phyloP scores from a whole-genome alignment of 176 grass and related monocot genomes.

The Ensete ventricosum region DNA sequence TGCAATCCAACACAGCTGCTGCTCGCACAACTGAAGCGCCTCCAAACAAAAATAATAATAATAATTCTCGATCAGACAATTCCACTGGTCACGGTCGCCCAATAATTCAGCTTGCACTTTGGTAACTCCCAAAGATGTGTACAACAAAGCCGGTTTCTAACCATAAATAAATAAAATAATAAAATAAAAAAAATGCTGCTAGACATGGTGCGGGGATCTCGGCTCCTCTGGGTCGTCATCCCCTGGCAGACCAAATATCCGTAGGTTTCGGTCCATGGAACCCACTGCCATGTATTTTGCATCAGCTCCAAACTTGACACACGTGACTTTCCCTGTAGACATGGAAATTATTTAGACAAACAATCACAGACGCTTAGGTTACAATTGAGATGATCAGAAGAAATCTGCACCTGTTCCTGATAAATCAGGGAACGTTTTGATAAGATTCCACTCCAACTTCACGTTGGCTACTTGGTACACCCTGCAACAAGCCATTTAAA shows the following conservation, averaged over 20 bases:
- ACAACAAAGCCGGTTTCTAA: no score
- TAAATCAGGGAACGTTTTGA: slow-evolving; percentile 90
- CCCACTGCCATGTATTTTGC: slow-evolving; percentile 75
- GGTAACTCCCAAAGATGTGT: no score
- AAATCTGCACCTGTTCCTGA: slow-evolving; percentile 75
- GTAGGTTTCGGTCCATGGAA: slow-evolving; percentile 93
- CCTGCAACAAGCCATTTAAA: slow-evolving; percentile 28
- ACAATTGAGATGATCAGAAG: not conserved
- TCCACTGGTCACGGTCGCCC: no score
- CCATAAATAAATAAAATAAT: no score
- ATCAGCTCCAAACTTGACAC: slow-evolving; percentile 76
- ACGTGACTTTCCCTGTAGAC: slow-evolving; percentile 64
- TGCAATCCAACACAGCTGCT: no score
- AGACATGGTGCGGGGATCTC: not conserved
- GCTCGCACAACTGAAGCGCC: no score
- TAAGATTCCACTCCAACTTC: slow-evolving; percentile 89
- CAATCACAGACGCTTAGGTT: no score
- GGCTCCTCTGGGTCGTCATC: slow-evolving; percentile 44
- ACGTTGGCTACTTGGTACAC: slow-evolving; percentile 94
- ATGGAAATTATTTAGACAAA: not conserved
- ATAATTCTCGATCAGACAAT: no score
- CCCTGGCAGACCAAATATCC: slow-evolving; percentile 82
- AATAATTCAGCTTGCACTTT: no score
- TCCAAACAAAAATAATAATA: no score
- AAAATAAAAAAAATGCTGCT: no score